phyloP scores from a whole-genome alignment of 1,139 yeast genomes.

The Saccharomyces hybrid region DNA sequence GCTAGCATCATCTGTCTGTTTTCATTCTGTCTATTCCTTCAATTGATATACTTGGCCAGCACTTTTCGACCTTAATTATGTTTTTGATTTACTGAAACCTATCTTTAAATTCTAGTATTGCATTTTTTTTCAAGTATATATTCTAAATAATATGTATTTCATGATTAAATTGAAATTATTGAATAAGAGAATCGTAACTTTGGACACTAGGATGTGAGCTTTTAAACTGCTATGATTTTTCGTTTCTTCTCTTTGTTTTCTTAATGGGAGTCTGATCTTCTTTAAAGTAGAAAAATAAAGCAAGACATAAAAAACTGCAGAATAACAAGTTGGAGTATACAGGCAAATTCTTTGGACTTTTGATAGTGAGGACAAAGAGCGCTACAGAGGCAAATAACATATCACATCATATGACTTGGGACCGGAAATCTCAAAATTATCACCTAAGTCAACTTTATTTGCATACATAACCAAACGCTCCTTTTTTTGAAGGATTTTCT shows the following conservation, averaged over 20 bases:
- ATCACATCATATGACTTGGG: too few species aligned
- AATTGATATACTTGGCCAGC: not conserved
- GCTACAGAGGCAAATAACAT: too few species aligned
- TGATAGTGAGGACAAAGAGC: too few species aligned
- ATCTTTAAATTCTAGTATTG: not conserved
- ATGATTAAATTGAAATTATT: not conserved
- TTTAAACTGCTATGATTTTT: not conserved
- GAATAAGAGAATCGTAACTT: not conserved
- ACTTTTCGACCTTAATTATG: not conserved
- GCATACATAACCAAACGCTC: too few species aligned
- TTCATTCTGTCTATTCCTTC: not conserved
- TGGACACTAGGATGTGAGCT: not conserved
- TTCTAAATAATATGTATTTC: not conserved
- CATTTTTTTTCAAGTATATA: not conserved
- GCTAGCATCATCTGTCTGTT: not conserved
- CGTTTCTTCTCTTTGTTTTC: not conserved
- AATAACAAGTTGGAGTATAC: too few species aligned
- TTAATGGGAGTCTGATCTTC: too few species aligned
- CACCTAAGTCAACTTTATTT: too few species aligned
- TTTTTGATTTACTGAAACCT: not conserved
- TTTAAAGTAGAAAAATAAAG: not conserved
- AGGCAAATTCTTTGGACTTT: too few species aligned
- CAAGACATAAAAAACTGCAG: not conserved
- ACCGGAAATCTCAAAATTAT: too few species aligned
- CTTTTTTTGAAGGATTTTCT: too few species aligned